Evolutionary conservation across 148 eudicot genomes (phyloP), one percentile per base, ranked within the genome.

Genomic region (Chenopodium berlandieri): DNA sequence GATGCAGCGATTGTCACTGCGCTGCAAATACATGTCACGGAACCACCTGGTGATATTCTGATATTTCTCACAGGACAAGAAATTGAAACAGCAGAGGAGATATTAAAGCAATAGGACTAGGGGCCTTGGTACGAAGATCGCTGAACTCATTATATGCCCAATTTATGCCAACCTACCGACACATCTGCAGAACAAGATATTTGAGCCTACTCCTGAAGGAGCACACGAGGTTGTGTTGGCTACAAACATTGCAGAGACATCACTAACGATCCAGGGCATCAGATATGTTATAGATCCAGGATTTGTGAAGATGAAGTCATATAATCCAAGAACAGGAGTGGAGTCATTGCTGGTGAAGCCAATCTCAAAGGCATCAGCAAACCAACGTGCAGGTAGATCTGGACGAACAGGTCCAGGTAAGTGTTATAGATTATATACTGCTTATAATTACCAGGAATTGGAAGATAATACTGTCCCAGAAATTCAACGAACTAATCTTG

Each of bases 1-100:
- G 98, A 94, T 88, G 97, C 97, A 67, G 93, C 98, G 25, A 86
- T 94, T 44, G 97, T 94, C 52, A 91, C 94, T 1, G 90, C 93
- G 52, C 88, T 94, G 75, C 97, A 94, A 75, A 91, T 92, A 72
- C 97, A 94, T 82, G 94, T 91, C 44, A 91, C 90, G 14, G 90
- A 94, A 78, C 78, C 92, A 17, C 90, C 91, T 7, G 97, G 95
- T 23, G 98, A 94, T 82, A 90, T 94, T 71, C 80, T 94, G 47
- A 79, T 94, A 40, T 94, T 94, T 77, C 86, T 94, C 5, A 92
- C 94, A 46, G 98, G 98, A 16, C 98, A 94, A 86, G 94, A 94
- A 82, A 94, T 94, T 12, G 98, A 94, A 84, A 82, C 91, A 22
- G 92, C 93, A 1, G 90, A 87, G 47, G 93, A 91, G 78, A 91